Conservation (phyloP, 306 rosid genomes). For the Carpinus viminea region DNA sequence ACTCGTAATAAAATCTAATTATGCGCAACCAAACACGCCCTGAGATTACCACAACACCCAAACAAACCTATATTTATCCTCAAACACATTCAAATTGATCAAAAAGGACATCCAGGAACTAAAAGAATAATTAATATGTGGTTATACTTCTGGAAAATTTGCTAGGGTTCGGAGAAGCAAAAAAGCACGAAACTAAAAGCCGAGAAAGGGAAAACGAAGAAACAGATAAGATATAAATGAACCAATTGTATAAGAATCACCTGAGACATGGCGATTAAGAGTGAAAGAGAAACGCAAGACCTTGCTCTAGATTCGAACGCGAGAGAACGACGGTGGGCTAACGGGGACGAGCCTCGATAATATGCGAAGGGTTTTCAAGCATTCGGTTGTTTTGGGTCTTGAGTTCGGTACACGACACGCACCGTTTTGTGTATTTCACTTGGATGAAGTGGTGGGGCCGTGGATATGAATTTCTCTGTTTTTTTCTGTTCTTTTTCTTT, state of each 20-base stretch:
- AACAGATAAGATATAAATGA: not conserved
- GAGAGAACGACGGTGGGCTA: not conserved
- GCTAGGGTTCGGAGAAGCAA: conserved; percentile 18
- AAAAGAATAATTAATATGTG: not conserved
- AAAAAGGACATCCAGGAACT: not conserved
- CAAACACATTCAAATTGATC: not conserved
- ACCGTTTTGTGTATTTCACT: not conserved
- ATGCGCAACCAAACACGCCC: not conserved
- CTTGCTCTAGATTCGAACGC: conserved; percentile 3
- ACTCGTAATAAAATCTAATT: not conserved
- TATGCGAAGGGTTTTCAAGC: not conserved
- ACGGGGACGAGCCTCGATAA: not conserved
- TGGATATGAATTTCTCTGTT: not conserved
- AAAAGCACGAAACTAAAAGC: not conserved
- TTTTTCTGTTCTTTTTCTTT: too few relatives aligned
- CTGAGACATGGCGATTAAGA: conserved; percentile 52
- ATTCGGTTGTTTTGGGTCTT: not conserved
- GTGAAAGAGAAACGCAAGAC: conserved; percentile 9
- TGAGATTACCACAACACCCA: not conserved
- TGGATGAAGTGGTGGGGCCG: not conserved
- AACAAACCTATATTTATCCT: not conserved
- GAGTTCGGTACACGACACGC: not conserved
- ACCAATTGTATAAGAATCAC: conserved; percentile 18
- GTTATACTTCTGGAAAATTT: too few relatives aligned
- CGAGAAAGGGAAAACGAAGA: not conserved